Evolutionary conservation across 345 rosid genomes (phyloP).

Genomic region (Eucalyptus sp.): DNA sequence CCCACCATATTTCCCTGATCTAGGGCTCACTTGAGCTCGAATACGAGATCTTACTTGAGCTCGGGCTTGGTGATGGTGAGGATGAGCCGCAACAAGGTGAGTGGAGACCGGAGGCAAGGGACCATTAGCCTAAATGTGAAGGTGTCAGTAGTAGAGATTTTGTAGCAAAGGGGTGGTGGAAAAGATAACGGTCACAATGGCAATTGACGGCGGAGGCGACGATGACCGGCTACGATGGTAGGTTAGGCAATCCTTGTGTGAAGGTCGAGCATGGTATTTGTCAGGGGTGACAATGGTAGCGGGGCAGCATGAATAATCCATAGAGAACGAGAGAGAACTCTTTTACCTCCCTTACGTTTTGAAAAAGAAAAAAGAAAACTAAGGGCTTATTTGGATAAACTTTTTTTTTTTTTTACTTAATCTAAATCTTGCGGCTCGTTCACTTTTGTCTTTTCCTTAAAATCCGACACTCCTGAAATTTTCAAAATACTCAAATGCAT

Average conservation of each 20-base stretch:
- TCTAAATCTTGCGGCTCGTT: background rate
- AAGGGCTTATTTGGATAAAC: background rate
- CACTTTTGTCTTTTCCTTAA: background rate
- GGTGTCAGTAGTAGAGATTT: background rate
- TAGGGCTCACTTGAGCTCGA: background rate
- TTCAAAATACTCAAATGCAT: background rate
- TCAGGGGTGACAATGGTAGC: rapidly evolving
- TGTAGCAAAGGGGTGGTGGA: background rate
- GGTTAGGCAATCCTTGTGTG: rapidly evolving
- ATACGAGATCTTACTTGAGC: background rate
- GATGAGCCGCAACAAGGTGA: background rate
- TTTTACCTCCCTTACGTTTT: too few relatives aligned
- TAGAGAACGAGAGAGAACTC: background rate
- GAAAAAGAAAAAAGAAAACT: too few relatives aligned
- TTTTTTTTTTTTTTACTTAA: background rate
- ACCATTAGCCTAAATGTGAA: background rate
- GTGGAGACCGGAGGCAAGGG: background rate
- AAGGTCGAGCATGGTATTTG: background rate
- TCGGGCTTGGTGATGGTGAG: background rate
- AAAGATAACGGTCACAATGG: too few relatives aligned
- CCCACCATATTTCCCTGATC: rapidly evolving
- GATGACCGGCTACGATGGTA: rapidly evolving
- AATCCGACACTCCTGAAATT: background rate
- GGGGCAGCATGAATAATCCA: rapidly evolving
- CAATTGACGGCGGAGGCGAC: rapidly evolving